These are phyloP conservation scores for Entoloma clypeatum DNA, from an alignment of 1,284 basidiomycete species.

Conservation along the genomic window DNA sequence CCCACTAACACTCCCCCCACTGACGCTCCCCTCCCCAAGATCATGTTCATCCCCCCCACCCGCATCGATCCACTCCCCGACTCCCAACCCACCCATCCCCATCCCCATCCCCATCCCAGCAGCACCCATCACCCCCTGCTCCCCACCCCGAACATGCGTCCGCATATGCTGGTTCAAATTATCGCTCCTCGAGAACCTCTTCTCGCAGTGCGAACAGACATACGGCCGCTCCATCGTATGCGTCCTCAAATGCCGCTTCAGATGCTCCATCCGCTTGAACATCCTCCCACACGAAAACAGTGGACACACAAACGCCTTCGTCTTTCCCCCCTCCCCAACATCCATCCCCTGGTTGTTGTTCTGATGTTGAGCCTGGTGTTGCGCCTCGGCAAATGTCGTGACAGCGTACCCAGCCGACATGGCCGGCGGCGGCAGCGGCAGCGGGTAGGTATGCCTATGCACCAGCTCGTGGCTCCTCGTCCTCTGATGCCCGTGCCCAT, in stretches of 20 bases:
- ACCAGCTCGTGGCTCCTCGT: conserved; percentile 19
- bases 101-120: conserved; percentile 15
- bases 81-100: conserved; percentile 19
- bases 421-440: conserved; percentile 8
- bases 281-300: conserved; percentile 75
- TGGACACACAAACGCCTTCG: conserved; percentile 75
- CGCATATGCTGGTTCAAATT: conserved; percentile 82
- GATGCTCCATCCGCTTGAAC: conserved; percentile 88
- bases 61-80: conserved; percentile 16
- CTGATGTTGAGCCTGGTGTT: too few relatives aligned
- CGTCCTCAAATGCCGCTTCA: conserved; percentile 84
- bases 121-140: conserved; percentile 23
- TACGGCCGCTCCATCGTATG: conserved; percentile 87
- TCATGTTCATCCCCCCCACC: conserved; percentile 17
- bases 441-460: conserved; percentile 23
- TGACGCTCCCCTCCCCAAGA: conserved; percentile 17
- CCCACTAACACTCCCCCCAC: conserved; percentile 18
- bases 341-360: too few relatives aligned
- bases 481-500: conserved; percentile 15
- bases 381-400: too few relatives aligned
- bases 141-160: conserved; percentile 61
- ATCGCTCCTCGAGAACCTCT: conserved; percentile 81
- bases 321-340: too few relatives aligned
- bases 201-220: conserved; percentile 67
- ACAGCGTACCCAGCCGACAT: conserved; percentile 12